Percentiles rank a stretch among this genome's conserved stretches.
These are phyloP conservation scores for Phytopythium boreale DNA, from an alignment of 352 stramenopile species.

Conservation along the genomic window DNA sequence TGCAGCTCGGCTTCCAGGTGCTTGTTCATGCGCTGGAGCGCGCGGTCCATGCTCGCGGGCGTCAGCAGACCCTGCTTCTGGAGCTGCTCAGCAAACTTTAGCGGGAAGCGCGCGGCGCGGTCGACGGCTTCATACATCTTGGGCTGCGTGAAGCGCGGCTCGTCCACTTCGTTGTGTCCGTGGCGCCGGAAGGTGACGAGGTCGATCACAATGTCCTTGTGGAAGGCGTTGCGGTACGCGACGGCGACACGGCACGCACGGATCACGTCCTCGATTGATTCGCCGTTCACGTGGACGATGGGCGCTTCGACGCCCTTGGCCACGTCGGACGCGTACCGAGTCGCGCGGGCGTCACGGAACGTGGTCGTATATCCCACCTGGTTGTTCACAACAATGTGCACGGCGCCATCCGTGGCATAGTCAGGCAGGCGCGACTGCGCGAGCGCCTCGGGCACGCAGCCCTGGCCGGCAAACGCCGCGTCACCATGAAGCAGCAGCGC, in stretches of 20 bases:
- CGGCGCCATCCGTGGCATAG: constrained; percentile 70
- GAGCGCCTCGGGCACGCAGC: constrained; percentile 76
- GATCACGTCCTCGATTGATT: constrained; percentile 77
- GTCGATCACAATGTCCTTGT: constrained; percentile 87
- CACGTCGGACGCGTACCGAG: constrained; percentile 83
- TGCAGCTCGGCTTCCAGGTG: constrained; percentile 70
- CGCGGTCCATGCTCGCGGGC: constrained; percentile 47
- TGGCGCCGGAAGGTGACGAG: constrained; percentile 81
- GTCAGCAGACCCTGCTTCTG: constrained; percentile 54
- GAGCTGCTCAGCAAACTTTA: constrained; percentile 71
- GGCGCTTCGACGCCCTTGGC: constrained; percentile 80
- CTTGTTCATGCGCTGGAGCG: constrained; percentile 49
- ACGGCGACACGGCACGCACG: constrained; percentile 70
- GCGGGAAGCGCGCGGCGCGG: constrained; percentile 55
- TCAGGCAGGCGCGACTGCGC: constrained; percentile 74
- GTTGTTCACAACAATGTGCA: constrained; percentile 90
- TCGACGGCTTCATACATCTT: constrained; percentile 84
- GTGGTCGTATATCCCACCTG: constrained; percentile 90
- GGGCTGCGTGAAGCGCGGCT: constrained; percentile 86
- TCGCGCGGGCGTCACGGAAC: constrained; percentile 70
- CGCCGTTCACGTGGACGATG: constrained; percentile 88
- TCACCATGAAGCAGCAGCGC: constrained; percentile 86
- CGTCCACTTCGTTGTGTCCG: constrained; percentile 90
- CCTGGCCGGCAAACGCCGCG: constrained; percentile 82
- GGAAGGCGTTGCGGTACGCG: constrained; percentile 80